Base-by-base conservation (phyloP, 73 alveolate species). In the Vitrella brassicaformis region DNA sequence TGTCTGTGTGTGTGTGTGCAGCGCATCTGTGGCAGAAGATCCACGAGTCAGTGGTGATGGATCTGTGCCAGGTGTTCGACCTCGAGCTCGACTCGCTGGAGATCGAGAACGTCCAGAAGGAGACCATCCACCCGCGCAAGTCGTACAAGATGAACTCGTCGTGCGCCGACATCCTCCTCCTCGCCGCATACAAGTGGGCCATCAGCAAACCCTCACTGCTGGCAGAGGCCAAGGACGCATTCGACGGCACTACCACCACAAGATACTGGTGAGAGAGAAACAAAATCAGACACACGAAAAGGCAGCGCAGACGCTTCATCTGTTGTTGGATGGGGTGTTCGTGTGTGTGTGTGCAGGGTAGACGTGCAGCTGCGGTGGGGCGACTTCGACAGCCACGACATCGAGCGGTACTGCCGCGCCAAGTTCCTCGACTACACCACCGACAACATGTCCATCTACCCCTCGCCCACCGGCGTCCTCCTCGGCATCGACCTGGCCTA, bases 361-460 rank as follows among this genome's bases (percentile, higher is more conserved):
- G 99, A 97, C 87, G 99, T 97, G 31, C 96, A 97, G 91, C 90
- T 97, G 73, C 86, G 99, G 73, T 97, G 99, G 99, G 99, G 99
- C 39, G 99, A 97, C 88, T 97, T 96, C 81, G 99, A 97, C 85
- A 93, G 98, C 66, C 99, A 97, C 89, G 88, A 81, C 31, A 94
- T 95, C 31, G 99, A 97, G 90, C 92, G 99, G 76, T 97, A 97
- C 88, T 95, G 98, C 65, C 93, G 99, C 66, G 96, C 98, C 67
- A 95, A 96, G 88, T 97, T 96, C 95, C 86, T 97, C 75, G 99
- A 97, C 87, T 97, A 97, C 87, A 95, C 99, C 26, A 96, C 98
- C 47, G 99, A 95, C 87, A 91, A 94, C 72, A 94, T 93, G 91
- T 89, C 98, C 71, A 95, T 94, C 45, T 97, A 97, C 88, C 99